Base-by-base conservation (phyloP, 495 filamentous ascomycete genomes). In the Penicillium roqueforti region DNA sequence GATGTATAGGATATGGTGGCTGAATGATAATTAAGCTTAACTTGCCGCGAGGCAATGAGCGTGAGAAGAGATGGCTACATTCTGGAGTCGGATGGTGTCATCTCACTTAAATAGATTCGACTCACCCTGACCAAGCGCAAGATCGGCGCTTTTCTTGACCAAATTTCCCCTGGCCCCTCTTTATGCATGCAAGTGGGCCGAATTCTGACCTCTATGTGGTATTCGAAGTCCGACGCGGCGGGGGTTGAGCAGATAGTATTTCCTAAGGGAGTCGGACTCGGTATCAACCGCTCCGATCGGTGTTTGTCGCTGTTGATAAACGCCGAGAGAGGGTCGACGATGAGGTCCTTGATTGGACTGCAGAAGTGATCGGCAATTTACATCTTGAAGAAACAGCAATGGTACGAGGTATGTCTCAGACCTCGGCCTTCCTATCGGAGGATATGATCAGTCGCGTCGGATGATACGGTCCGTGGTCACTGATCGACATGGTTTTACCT, bases 1-100 rank as follows among this genome's bases (percentile, higher is more conserved):
- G 28, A n/a, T 31, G 19, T 40, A 37, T 32, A 42, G 4, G 3
- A 23, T 32, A 1, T 19, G 9, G 31, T 26, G 34, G 47, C 32
- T 38, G 32, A 47, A 39, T n/a, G 14, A 23, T 23, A 40, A 23
- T 47, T 48, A 54, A 54, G 43, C 52, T 54, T 54, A 54, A 47
- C 19, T 18, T 26, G 13, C 2, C 31, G 11, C 3, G 28, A 22
- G 3, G 34, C 52, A 54, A 54, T 48, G 32, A 48, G 52, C 18
- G 23, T n/a, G 19, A 26, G 16, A 32, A 6, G 13, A 46, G 31
- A 54, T 54, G 42, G 36, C 28, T 29, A 47, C 19, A 40, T 40
- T 32, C 26, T 25, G 37, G 43, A 32, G 52, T 9, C 36, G 5
- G 26, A 48, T 54, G 42, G 52, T 43, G 52, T 48, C 34, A 47